Percentiles rank a stretch among this genome's conserved stretches.
These are phyloP conservation scores for Trichoderma virens DNA, from an alignment of 495 filamentous ascomycete genomes.

Conservation along the genomic window DNA sequence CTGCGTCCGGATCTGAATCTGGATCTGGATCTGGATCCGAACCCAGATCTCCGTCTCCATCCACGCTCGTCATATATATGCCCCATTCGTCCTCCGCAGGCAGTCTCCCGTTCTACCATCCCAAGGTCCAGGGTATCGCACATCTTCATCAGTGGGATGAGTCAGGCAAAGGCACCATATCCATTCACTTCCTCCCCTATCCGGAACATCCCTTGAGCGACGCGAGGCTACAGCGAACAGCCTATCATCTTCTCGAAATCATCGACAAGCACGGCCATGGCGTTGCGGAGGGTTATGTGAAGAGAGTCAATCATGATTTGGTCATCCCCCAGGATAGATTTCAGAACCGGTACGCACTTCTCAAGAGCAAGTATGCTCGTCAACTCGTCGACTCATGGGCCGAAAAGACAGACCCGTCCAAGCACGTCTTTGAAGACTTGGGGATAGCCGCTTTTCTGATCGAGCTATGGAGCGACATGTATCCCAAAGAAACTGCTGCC, in stretches of 20 bases:
- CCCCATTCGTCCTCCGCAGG: slow-evolving; percentile 56
- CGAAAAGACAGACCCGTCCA: slow-evolving; percentile 77
- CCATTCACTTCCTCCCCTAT: slow-evolving; percentile 63
- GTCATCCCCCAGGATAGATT: slow-evolving; percentile 63
- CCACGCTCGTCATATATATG: slow-evolving; percentile 64
- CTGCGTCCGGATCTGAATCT: slow-evolving; percentile 13
- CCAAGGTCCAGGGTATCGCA: slow-evolving; percentile 60
- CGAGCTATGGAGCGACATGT: slow-evolving; percentile 87
- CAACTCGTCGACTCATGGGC: slow-evolving; percentile 63
- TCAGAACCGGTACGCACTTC: slow-evolving; percentile 72
- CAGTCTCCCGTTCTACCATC: slow-evolving; percentile 82
- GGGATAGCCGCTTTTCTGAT: slow-evolving; percentile 89
- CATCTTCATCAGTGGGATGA: slow-evolving; percentile 58
- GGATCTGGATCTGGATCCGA: no score
- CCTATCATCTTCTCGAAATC: slow-evolving; percentile 58
- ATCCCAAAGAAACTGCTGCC: slow-evolving; percentile 30
- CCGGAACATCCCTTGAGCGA: slow-evolving; percentile 25
- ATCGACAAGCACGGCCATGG: slow-evolving; percentile 73
- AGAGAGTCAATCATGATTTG: slow-evolving; percentile 68
- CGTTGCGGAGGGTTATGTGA: slow-evolving; percentile 53
- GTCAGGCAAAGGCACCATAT: slow-evolving; percentile 41
- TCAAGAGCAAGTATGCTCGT: slow-evolving; percentile 70
- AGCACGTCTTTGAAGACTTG: slow-evolving; percentile 93
- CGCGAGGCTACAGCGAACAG: slow-evolving; percentile 59
- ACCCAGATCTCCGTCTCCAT: neutral